Evolutionary conservation across 2,329 filamentous ascomycete genomes (phyloP), one percentile per base, ranked within the genome.

Genomic region (Didymella segeticola): DNA sequence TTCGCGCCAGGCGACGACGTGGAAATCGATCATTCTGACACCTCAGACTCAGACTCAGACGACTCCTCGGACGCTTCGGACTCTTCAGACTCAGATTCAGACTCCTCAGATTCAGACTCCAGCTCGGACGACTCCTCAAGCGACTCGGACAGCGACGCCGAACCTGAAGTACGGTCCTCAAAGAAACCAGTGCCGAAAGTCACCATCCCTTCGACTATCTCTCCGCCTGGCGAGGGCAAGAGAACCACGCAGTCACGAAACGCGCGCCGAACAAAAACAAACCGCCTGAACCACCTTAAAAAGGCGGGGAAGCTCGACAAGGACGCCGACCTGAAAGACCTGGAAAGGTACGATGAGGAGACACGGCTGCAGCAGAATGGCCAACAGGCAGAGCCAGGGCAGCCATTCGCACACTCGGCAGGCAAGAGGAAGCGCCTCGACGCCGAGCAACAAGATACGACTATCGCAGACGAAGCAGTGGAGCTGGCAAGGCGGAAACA

Each of bases 201-300:
- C 20, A 26, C 4, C 20, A 10, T 48, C 42, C 39, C 41, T 33
- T 25, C n/a, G 17, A 53, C 53, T 12, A 58, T 63, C n/a, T 41
- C 39, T 11, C 69, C 79, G 43, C 82, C 83, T 36, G 78, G 79
- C 4, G 47, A 78, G 54, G 86, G 86, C 14, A 78, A 76, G 26
- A 60, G 66, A 19, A 62, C 68, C 15, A 89, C 86, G 0, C 79
- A 80, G 43, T 73, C 74, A 20, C 81, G 85, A 56, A 89, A 89
- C 59, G 64, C 73, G 25, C 79, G 86, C 31, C 79, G 79, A 33
- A 80, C 80, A 50, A 72, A 81, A 46, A 71, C 76, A 31, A 80
- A 80, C 51, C 75, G 76, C 51, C 72, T 88, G 10, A 72, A 74
- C 4, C 76, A 78, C 50, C 74, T 88, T 7, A 85, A 87, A 61